phyloP scores from a whole-genome alignment of 1,139 yeast genomes.

The Geotrichum candidum region DNA sequence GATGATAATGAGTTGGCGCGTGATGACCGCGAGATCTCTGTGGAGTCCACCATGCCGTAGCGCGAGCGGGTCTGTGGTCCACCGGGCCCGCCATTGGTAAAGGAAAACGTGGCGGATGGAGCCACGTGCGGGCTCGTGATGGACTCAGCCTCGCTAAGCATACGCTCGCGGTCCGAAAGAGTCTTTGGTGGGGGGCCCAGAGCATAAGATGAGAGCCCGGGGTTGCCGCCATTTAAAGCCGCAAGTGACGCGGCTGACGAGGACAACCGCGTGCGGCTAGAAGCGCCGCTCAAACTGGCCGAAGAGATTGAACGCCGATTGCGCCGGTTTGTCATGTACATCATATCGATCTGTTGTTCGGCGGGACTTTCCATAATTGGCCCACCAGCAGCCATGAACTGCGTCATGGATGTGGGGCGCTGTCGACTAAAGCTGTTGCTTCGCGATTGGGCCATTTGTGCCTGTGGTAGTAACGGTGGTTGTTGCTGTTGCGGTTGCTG shows the following conservation, averaged over 20 bases:
- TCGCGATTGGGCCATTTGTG: neutral
- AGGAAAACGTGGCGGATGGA: neutral
- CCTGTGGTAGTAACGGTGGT: neutral
- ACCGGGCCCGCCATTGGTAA: neutral
- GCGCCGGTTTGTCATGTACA: conserved; percentile 7
- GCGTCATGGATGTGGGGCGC: neutral
- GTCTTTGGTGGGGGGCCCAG: neutral
- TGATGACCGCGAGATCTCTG: neutral
- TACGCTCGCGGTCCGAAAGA: neutral
- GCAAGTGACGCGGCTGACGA: neutral
- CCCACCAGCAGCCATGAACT: neutral
- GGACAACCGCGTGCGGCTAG: neutral
- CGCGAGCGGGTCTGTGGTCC: neutral
- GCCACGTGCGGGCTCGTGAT: neutral
- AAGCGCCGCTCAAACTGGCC: neutral
- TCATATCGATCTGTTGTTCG: conserved; percentile 7
- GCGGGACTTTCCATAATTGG: conserved; percentile 1
- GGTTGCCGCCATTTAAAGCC: neutral
- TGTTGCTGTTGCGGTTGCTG: neutral
- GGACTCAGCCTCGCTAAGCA: neutral
- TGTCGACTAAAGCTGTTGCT: neutral
- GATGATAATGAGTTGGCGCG: neutral
- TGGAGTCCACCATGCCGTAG: neutral
- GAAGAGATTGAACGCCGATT: conserved; percentile 3
- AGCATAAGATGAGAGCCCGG: neutral